phyloP scores from a whole-genome alignment of 495 filamentous ascomycete genomes.

The Podospora bellae-mahoneyi region DNA sequence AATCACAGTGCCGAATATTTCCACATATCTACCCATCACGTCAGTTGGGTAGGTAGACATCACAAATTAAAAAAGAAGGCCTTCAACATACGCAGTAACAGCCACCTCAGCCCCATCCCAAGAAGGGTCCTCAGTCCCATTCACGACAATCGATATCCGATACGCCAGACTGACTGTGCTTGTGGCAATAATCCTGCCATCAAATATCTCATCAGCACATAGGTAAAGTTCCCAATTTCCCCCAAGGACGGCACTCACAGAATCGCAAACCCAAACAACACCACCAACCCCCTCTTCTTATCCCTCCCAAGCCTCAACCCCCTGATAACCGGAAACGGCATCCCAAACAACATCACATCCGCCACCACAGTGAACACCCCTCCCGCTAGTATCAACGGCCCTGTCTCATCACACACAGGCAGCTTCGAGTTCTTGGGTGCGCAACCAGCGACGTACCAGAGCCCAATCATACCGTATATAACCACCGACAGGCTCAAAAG shows the following conservation, averaged over 20 bases:
- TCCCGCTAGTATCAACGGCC: not conserved
- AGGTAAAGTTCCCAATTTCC: not conserved
- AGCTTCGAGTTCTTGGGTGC: not conserved
- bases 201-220: not conserved
- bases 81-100: not conserved
- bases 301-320: not conserved
- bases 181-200: not conserved
- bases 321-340: not conserved
- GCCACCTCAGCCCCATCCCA: not conserved
- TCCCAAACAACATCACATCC: not conserved
- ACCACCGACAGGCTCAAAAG: not conserved
- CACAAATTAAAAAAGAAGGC: no score
- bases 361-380: not conserved
- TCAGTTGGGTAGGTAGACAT: not conserved
- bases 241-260: not conserved
- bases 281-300: conserved; percentile 5
- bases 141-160: not conserved
- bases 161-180: not conserved
- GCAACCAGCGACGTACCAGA: not conserved
- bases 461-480: not conserved
- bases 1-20: not conserved
- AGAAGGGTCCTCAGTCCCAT: not conserved
- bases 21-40: not conserved
- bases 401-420: not conserved
- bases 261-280: conserved; percentile 4